A percentile compares a stretch with the other conserved stretches of the same genome.
Evolutionary conservation across 768 basidiomycete genomes (phyloP).

Genomic region (Pisolithus albus): DNA sequence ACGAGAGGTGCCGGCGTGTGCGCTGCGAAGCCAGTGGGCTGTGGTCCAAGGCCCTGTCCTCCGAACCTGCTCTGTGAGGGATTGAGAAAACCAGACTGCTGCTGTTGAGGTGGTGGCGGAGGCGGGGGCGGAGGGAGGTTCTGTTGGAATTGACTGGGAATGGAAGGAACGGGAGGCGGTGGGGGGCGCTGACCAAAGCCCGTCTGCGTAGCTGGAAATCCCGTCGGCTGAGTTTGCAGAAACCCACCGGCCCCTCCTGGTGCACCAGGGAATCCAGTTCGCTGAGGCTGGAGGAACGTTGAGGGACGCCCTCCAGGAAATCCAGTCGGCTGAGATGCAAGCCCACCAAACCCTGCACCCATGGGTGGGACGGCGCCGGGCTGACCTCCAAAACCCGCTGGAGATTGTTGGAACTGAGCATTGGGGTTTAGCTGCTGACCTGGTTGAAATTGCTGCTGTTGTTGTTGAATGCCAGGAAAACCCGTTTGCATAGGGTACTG

Average conservation of each 20-base stretch:
- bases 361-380: slow-evolving; percentile 20
- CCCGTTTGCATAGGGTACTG: slow-evolving; percentile 62
- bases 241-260: slow-evolving; percentile 28
- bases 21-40: slow-evolving; percentile 44
- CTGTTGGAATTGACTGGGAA: slow-evolving; percentile 53
- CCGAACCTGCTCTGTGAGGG: slow-evolving; percentile 41
- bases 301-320: slow-evolving; percentile 32
- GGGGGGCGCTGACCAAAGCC: slow-evolving; percentile 30
- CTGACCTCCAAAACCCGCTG: slow-evolving; percentile 25
- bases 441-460: slow-evolving; percentile 39
- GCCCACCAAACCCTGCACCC: slow-evolving; percentile 30
- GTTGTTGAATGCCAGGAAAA: slow-evolving; percentile 42
- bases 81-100: slow-evolving; percentile 38
- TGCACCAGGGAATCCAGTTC: slow-evolving; percentile 36
- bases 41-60: slow-evolving; percentile 8
- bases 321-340: slow-evolving; percentile 60
- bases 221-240: slow-evolving; percentile 48
- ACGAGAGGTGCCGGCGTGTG: slow-evolving; percentile 42
- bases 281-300: slow-evolving; percentile 39
- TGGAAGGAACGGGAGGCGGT: slow-evolving; percentile 54
- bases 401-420: slow-evolving; percentile 38
- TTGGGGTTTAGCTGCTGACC: slow-evolving; percentile 24
- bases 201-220: slow-evolving; percentile 33
- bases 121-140: slow-evolving; percentile 26
- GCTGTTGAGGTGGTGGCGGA: slow-evolving; percentile 27